Percentiles rank a stretch among this genome's conserved stretches.
These are phyloP conservation scores for Schizonepeta tenuifolia DNA, from an alignment of 257 asterid species.

Conservation along the genomic window DNA sequence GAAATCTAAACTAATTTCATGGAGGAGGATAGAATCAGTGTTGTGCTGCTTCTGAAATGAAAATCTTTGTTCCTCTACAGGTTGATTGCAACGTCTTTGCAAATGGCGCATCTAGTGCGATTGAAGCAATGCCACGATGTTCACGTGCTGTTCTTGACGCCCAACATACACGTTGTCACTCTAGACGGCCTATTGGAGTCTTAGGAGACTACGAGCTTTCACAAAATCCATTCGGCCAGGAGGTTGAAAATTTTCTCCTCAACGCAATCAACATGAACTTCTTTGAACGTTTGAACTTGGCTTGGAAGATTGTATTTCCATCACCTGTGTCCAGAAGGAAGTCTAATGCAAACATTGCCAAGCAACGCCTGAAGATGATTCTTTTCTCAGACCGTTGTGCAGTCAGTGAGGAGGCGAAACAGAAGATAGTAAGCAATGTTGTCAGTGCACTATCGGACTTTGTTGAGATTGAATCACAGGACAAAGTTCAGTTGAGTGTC, in stretches of 20 bases:
- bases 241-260: constrained; percentile 75
- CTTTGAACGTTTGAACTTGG: constrained; percentile 80
- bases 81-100: constrained; percentile 61
- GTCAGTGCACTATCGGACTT: constrained; percentile 81
- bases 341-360: constrained; percentile 89
- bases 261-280: constrained; percentile 73
- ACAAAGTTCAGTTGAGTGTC: constrained; percentile 85
- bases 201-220: constrained; percentile 60
- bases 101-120: constrained; percentile 50
- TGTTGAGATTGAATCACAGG: constrained; percentile 94
- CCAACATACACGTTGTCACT: constrained; percentile 54
- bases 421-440: constrained; percentile 80
- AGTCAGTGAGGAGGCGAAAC: constrained; percentile 91
- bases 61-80: constrained; percentile 42
- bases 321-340: constrained; percentile 59
- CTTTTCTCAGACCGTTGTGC: constrained; percentile 94
- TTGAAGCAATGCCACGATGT: constrained; percentile 45
- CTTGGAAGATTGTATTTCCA: constrained; percentile 96
- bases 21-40: neutral
- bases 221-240: constrained; percentile 59
- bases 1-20: neutral
- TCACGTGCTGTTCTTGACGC: constrained; percentile 47
- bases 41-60: constrained; percentile 12
- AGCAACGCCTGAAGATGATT: constrained; percentile 91
- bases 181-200: constrained; percentile 61